phyloP scores from a whole-genome alignment of 2,329 filamentous ascomycete genomes.

The Alternaria alternata region DNA sequence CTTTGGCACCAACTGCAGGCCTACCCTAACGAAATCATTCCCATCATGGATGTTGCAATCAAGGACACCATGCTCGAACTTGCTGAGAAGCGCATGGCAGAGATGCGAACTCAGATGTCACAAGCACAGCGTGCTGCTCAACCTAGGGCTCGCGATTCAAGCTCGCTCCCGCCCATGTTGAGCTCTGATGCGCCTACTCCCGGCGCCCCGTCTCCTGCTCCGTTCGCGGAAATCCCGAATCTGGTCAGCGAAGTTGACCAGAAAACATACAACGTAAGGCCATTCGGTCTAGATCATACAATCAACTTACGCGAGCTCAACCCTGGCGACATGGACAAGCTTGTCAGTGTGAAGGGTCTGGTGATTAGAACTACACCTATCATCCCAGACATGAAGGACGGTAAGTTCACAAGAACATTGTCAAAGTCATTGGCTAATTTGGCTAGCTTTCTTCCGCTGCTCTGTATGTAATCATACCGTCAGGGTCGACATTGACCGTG shows the following conservation, averaged over 20 bases:
- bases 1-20: slow-evolving; percentile 94
- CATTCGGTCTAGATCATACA: slow-evolving; percentile 84
- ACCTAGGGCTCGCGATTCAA: slow-evolving; percentile 59
- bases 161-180: slow-evolving; percentile 78
- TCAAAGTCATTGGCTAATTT: slow-evolving; percentile 17
- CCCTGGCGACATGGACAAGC: slow-evolving; percentile 94
- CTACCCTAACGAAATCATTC: slow-evolving; percentile 95
- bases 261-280: slow-evolving; percentile 83
- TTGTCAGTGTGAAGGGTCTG: slow-evolving; percentile 92
- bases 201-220: slow-evolving; percentile 43
- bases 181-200: slow-evolving; percentile 75
- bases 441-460: slow-evolving; percentile 90
- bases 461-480: slow-evolving; percentile 91
- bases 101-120: slow-evolving; percentile 65
- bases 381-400: slow-evolving; percentile 98
- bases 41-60: slow-evolving; percentile 92
- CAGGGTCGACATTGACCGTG: slow-evolving; percentile 89
- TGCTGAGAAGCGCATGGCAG: slow-evolving; percentile 79
- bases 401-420: slow-evolving; percentile 41
- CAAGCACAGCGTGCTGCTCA: slow-evolving; percentile 62
- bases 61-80: slow-evolving; percentile 94
- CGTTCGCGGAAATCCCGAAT: slow-evolving; percentile 68
- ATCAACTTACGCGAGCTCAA: slow-evolving; percentile 95
- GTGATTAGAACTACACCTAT: slow-evolving; percentile 96
- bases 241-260: slow-evolving; percentile 78